Evolutionary conservation across 2,329 filamentous ascomycete species (phyloP), one percentile per base, ranked within the genome.

Genomic region (Hypoxylon rubiginosum): DNA sequence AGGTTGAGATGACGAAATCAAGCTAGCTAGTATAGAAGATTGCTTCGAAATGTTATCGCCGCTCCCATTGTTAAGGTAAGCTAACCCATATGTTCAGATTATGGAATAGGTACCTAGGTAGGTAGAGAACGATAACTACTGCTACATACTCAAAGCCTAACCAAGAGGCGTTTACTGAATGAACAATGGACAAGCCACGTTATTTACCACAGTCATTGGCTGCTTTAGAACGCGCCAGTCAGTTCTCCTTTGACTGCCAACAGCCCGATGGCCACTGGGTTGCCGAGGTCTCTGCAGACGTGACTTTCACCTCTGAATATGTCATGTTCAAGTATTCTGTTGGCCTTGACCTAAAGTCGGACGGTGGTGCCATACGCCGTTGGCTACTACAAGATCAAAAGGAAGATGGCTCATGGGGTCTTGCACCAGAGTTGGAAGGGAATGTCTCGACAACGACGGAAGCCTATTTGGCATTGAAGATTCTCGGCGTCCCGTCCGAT

Each of bases 381-480:
- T 36, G 32, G 32, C 11, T 36, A 11, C 32, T 36, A 13, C 32
- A 36, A 13, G 32, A 36, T 13, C 32, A 36, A 13, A 36, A 36
- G 10, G 11, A 36, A 36, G 75, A 79, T 63, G 77, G 77, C 3
- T 77, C 76, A 1, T 79, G 75, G 76, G 64, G 68, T 2, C 21
- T 77, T 10, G 76, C 73, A 0, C 74, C 75, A 32, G 63, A 58
- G 26, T 45, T 34, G 24, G 48, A 43, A 7, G 62, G 62, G 6
- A 49, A 64, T 21, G n/a, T 72, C 11, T 72, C 78, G 1, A 72
- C 71, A 0, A 74, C 73, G 1, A 71, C 71, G 1, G 78, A 80
- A 53, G 75, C 74, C 0, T 80, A 80, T 43, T 62, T 80, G 1
- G 78, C 77, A 0, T 61, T 80, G 41, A 78, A 77, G 57, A 72